phyloP scores from a whole-genome alignment of 306 rosid genomes.

The Rosa chinensis region DNA sequence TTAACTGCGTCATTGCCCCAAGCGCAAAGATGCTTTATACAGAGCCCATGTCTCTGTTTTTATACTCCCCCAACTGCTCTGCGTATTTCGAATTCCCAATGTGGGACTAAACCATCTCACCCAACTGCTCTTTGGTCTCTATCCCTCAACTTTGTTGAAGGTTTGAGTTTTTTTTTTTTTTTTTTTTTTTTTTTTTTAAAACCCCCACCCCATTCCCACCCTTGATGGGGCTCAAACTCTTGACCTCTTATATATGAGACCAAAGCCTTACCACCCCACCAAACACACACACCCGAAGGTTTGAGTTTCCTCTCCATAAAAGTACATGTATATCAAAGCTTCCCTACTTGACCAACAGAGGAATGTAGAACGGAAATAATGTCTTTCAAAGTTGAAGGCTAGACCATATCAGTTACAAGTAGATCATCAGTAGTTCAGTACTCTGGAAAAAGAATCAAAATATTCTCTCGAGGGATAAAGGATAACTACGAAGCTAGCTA shows the following conservation, averaged over 20 bases:
- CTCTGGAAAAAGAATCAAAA: too few relatives aligned
- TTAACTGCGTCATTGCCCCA: conserved; percentile 46
- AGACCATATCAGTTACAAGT: too few relatives aligned
- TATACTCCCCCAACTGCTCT: neutral
- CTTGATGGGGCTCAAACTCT: too few relatives aligned
- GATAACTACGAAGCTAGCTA: neutral
- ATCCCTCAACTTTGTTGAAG: neutral
- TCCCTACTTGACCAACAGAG: neutral
- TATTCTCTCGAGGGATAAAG: neutral
- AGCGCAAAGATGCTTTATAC: neutral
- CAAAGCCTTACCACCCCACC: too few relatives aligned
- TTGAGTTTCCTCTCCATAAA: too few relatives aligned
- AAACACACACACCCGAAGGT: too few relatives aligned
- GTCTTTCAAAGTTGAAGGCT: neutral
- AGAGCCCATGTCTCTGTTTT: rapidly evolving
- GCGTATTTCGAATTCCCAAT: neutral
- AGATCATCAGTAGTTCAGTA: neutral
- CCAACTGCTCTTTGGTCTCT: too few relatives aligned
- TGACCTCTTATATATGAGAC: too few relatives aligned
- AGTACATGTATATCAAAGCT: too few relatives aligned
- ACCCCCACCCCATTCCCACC: too few relatives aligned
- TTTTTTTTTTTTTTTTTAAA: too few relatives aligned
- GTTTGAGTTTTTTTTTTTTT: too few relatives aligned
- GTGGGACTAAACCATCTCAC: conserved; percentile 7
- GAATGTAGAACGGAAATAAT: neutral